A percentile compares a stretch with the other conserved stretches of the same genome.
Evolutionary conservation across 2,329 filamentous ascomycete species (phyloP).

Genomic region (Fusarium phyllophilum): DNA sequence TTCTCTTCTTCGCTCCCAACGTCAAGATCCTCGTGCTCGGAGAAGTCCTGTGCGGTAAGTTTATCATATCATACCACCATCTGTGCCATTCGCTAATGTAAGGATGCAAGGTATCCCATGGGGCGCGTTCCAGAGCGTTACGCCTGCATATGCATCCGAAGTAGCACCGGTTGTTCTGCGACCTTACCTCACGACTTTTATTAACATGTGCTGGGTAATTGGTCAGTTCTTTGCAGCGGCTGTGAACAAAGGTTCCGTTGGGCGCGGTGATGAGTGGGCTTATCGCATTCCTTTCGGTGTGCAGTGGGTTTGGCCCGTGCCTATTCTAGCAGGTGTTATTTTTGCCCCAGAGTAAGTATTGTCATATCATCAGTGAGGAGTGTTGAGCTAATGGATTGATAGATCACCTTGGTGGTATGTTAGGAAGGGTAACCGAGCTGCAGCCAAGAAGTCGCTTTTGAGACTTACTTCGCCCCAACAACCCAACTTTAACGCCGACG

Average conservation of each 20-base stretch:
- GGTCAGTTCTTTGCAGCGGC: constrained; percentile 63
- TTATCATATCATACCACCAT: neutral
- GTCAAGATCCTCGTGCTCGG: constrained; percentile 59
- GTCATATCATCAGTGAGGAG: accelerated
- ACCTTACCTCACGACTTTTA: constrained; percentile 63
- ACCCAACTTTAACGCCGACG: constrained; percentile 55
- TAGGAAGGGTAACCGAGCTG: constrained; percentile 54
- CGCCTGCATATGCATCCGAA: constrained; percentile 65
- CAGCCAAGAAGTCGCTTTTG: constrained; percentile 54
- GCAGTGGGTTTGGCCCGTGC: constrained; percentile 64
- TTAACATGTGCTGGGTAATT: constrained; percentile 68
- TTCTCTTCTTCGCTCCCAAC: constrained; percentile 63
- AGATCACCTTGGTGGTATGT: constrained; percentile 64
- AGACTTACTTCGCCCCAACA: constrained; percentile 54
- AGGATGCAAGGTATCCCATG: constrained; percentile 58
- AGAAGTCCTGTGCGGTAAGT: constrained; percentile 56
- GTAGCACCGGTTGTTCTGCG: constrained; percentile 60
- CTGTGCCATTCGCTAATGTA: constrained; percentile 13
- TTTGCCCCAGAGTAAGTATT: constrained; percentile 59
- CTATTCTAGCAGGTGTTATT: constrained; percentile 55
- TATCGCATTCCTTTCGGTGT: constrained; percentile 62
- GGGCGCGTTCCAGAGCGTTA: constrained; percentile 63
- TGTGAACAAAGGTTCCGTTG: constrained; percentile 56
- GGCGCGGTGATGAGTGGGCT: constrained; percentile 56
- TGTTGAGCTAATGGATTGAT: neutral